Evolutionary conservation across 1,284 basidiomycete genomes (phyloP), one percentile per base, ranked within the genome.

Genomic region (Trichosporon sp.): DNA sequence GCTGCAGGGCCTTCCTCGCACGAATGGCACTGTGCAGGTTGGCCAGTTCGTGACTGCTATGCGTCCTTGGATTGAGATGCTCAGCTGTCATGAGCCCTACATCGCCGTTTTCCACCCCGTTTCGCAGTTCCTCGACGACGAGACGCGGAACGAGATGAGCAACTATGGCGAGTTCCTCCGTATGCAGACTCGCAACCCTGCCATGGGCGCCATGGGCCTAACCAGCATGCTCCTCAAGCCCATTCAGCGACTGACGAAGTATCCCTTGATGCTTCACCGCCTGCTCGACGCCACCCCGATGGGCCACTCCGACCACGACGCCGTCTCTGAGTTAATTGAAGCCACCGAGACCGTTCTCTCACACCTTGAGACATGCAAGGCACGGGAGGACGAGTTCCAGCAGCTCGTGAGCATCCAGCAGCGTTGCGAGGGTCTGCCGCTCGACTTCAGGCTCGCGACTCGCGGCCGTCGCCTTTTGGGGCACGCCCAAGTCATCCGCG

Each of bases 41-140:
- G 89, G 73, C 80, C 68, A 78, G 6, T 84, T 94, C 32, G 89
- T 91, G 7, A 87, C 88, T 4, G 81, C 85, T 1, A 82, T 94
- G 32, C 85, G 88, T 19, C 78, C 82, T 0, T 91, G 91, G 79
- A 86, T 94, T 16, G 84, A 87, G 0, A 87, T 86, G 64, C 83
- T 95, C 48, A 91, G 94, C 79, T 87, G 92, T 3, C 92, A 96
- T 78, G 92, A 94, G 80, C 90, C 91, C 11, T 96, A 95, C 81
- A 84, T 96, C 2, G 89, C 92, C 14, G 86, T 89, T 65, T 87
- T 94, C 63, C 90, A 90, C 67, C 85, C 86, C 32, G 88, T 91
- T 0, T 86, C 87, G 1, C 83, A 85, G 6, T 78, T 87, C 68
- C 88, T 94, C 46, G 87, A 88, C 66, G 81, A 84, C 40, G 84